Base-by-base conservation (phyloP, 345 rosid genomes). In the Brassica juncea region DNA sequence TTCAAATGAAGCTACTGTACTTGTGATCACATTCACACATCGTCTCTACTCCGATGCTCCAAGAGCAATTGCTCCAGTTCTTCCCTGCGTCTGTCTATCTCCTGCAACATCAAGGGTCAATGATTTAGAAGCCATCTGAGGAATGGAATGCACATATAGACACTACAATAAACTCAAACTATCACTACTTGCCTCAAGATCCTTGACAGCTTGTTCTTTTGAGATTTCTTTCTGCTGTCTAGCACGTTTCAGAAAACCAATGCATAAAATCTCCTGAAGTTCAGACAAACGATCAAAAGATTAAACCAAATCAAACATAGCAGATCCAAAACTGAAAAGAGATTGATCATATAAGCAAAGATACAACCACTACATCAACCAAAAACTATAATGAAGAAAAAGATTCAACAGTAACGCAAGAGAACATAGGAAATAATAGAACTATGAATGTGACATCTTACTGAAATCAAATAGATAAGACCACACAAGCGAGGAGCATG, bases 21-120 rank as follows among this genome's bases (percentile, higher is more conserved):
- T 37, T 62, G 61, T 27, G 71, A 54, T 47, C 47, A 68, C 74
- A 68, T 35, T 69, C 42, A 80, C 71, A 52, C 83, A 0, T 75
- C 68, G 8, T 75, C 80, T 70, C 55, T 42, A 65, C 21, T 71
- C 21, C 79, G 77, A 80, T 91, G 93, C 58, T 75, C 79, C 28
- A 95, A 1, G 62, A 95, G 92, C 82, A 93, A 79, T 62, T 89
- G 99, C 83, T 95, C 94, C 32, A 95, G 94, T 49, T 95, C 97
- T 79, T 86, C 97, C 79, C 87, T 88, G 65, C 97, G 92, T 64
- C 84, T 82, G 69, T 88, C 91, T 81, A 95, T 75, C 49, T 95
- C 94, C 99, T 95, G 91, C 15, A 15, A 31, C 68, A 64, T 37
- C 35, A 47, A 63, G 25, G 0, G 8, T 14, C 39, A 62, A 68